phyloP scores from a whole-genome alignment of 345 rosid species.

The Corchorus capsularis region DNA sequence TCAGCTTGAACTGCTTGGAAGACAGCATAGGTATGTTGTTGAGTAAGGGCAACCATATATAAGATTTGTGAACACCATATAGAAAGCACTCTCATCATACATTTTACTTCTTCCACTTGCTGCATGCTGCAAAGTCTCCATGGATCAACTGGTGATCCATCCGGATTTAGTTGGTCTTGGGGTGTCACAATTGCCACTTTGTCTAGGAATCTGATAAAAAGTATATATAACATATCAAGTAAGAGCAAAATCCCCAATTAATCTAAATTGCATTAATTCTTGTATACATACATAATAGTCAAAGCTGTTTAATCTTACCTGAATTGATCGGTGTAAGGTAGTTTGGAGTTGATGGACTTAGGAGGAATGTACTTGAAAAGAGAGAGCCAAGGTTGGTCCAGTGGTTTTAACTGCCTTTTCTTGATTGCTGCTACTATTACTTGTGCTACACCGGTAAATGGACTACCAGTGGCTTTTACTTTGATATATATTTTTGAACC shows the following conservation, averaged over 20 bases:
- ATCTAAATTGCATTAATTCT: too few relatives aligned
- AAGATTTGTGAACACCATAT: slow-evolving; percentile 57
- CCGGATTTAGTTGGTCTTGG: slow-evolving; percentile 36
- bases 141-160: slow-evolving; percentile 53
- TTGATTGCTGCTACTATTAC: slow-evolving; percentile 54
- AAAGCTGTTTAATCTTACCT: slow-evolving; percentile 25
- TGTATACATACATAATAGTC: not conserved
- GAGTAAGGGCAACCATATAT: slow-evolving; percentile 40
- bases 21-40: slow-evolving; percentile 57
- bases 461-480: slow-evolving; percentile 79
- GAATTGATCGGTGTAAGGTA: slow-evolving; percentile 48
- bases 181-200: slow-evolving; percentile 55
- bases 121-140: slow-evolving; percentile 71
- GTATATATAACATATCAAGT: not conserved
- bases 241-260: not conserved
- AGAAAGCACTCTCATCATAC: slow-evolving; percentile 52
- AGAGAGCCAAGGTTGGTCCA: slow-evolving; percentile 43
- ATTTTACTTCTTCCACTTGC: slow-evolving; percentile 72
- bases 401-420: slow-evolving; percentile 51
- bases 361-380: slow-evolving; percentile 38
- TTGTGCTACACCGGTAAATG: slow-evolving; percentile 58
- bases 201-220: slow-evolving; percentile 42
- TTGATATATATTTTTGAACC: slow-evolving; percentile 70
- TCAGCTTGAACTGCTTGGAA: slow-evolving; percentile 63
- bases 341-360: slow-evolving; percentile 40